These are phyloP conservation scores for Tricholoma terreum DNA, from an alignment of 768 basidiomycete species.

Conservation along the genomic window DNA sequence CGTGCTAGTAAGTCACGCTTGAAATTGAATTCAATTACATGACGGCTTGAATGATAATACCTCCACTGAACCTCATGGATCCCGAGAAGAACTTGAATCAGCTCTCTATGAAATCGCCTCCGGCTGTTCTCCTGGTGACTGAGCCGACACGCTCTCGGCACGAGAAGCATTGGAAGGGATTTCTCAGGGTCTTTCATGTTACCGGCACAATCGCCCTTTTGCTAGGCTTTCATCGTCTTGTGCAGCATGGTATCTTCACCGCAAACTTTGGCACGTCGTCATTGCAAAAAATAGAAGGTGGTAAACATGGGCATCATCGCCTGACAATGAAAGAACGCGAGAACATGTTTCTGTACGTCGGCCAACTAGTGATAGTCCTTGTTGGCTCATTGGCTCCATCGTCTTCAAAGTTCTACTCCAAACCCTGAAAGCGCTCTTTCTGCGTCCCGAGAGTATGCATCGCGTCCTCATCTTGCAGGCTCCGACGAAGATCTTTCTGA, in stretches of 20 bases:
- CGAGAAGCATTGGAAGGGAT: slow-evolving; percentile 3
- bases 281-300: not conserved
- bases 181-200: slow-evolving; percentile 9
- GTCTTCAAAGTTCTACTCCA: slow-evolving; percentile 47
- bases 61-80: too few relatives aligned
- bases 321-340: slow-evolving; percentile 15
- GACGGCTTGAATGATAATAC: too few relatives aligned
- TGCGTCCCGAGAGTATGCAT: slow-evolving; percentile 56
- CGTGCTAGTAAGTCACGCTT: not conserved
- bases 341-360: slow-evolving; percentile 20
- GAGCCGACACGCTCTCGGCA: not conserved
- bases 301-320: slow-evolving; percentile 1
- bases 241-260: not conserved
- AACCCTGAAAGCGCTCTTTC: slow-evolving; percentile 53
- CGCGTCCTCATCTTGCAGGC: slow-evolving; percentile 73
- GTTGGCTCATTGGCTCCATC: not conserved
- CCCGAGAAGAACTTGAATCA: slow-evolving; percentile 11
- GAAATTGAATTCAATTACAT: not conserved
- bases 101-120: slow-evolving; percentile 7
- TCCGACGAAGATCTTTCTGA: slow-evolving; percentile 57
- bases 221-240: slow-evolving; percentile 5
- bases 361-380: not conserved
- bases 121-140: slow-evolving; percentile 9
- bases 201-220: slow-evolving; percentile 7
- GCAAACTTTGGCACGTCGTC: not conserved